phyloP scores from a whole-genome alignment of 1,284 basidiomycete genomes.

The Trichosporon sp. region DNA sequence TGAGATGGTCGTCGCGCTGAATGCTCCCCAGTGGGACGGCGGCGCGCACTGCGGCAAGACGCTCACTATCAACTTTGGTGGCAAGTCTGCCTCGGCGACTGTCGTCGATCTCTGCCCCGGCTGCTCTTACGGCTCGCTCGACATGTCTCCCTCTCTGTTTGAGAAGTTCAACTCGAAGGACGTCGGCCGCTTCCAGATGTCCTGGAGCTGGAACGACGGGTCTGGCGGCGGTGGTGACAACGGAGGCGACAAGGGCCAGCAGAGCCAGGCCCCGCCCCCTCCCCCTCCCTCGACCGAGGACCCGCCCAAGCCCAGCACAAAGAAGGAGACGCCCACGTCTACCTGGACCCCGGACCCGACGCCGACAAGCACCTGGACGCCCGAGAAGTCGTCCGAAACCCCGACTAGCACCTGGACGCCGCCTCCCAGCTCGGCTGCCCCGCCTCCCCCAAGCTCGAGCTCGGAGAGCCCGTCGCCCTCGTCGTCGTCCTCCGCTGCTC shows the following conservation, averaged over 20 bases:
- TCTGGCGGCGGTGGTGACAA: neutral
- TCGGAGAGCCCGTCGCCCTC: conserved; percentile 14
- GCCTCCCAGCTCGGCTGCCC: conserved; percentile 7
- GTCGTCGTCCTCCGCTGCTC: conserved; percentile 34
- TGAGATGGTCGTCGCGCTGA: conserved; percentile 47
- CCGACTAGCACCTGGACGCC: conserved; percentile 24
- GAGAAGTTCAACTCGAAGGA: conserved; percentile 37
- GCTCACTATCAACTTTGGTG: conserved; percentile 60
- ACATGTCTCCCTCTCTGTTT: conserved; percentile 73
- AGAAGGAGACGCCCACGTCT: conserved; percentile 28
- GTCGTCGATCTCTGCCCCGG: conserved; percentile 59
- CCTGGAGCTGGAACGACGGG: conserved; percentile 55
- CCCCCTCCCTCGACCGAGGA: conserved; percentile 9
- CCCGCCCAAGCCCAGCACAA: conserved; percentile 19
- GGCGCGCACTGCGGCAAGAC: conserved; percentile 59
- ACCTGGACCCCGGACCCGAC: conserved; percentile 23
- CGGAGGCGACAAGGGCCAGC: neutral
- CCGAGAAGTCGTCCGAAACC: conserved; percentile 24
- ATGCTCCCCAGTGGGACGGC: conserved; percentile 47
- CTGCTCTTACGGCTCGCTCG: conserved; percentile 58
- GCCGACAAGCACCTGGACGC: conserved; percentile 27
- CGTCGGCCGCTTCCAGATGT: conserved; percentile 56
- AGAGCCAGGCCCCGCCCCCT: too few species aligned
- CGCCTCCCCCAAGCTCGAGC: neutral
- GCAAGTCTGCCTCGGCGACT: conserved; percentile 58